Conservation (phyloP, 805 yeast genomes). For the Torulaspora maleeae region DNA sequence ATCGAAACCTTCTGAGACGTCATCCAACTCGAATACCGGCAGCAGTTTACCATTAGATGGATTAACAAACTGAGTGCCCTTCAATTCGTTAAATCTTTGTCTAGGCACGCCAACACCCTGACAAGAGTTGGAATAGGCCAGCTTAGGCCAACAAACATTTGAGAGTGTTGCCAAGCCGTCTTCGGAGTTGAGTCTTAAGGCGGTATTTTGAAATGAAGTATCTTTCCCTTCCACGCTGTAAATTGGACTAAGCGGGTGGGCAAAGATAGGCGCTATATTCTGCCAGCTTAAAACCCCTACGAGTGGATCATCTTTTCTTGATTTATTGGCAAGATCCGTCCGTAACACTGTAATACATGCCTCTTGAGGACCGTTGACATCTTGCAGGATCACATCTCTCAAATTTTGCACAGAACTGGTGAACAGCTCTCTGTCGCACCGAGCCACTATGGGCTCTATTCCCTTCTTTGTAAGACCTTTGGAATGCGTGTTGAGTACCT, state of each 20-base stretch:
- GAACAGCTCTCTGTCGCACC: conserved; percentile 1
- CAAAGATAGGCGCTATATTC: conserved; percentile 5
- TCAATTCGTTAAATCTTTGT: conserved; percentile 10
- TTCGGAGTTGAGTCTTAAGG: conserved; percentile 9
- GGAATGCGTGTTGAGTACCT: conserved; percentile 3
- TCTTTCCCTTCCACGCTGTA: conserved; percentile 1
- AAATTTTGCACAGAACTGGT: conserved; percentile 1
- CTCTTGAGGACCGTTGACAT: conserved; percentile 6
- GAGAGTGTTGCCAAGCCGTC: conserved; percentile 1
- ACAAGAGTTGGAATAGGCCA: conserved; percentile 19
- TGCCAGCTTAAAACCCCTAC: conserved; percentile 5
- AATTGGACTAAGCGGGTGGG: conserved; percentile 7
- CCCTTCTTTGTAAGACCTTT: background rate
- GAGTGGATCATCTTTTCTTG: background rate
- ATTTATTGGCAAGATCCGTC: background rate
- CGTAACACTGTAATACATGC: background rate
- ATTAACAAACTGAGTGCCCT: conserved; percentile 10
- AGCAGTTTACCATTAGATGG: conserved; percentile 18
- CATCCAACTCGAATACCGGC: conserved; percentile 13
- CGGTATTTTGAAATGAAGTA: conserved; percentile 4
- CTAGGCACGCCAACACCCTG: conserved; percentile 25
- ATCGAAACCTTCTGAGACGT: conserved; percentile 14
- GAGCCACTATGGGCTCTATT: background rate
- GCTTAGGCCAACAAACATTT: conserved; percentile 22
- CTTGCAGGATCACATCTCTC: conserved; percentile 6